Conservation (phyloP, 2,329 filamentous ascomycete species). For the Samsoniella hepiali region DNA sequence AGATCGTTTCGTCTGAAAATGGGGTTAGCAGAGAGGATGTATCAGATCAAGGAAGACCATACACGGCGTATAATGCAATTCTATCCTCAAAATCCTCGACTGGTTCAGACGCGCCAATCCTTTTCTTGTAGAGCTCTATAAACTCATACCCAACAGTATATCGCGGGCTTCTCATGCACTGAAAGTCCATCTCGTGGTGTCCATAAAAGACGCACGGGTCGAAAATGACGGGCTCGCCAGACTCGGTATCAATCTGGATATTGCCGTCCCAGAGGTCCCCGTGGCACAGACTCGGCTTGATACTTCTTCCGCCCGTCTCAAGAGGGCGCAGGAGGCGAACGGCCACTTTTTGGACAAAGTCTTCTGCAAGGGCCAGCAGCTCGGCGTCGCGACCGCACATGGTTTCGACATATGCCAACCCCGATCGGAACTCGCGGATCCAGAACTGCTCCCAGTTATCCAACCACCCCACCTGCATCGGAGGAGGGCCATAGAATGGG, state of each 20-base stretch:
- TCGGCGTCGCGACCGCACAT: conserved; percentile 27
- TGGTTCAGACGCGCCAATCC: conserved; percentile 3
- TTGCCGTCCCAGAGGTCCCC: conserved; percentile 40
- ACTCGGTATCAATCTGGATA: conserved; percentile 26
- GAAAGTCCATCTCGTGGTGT: conserved; percentile 34
- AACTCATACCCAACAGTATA: conserved; percentile 5
- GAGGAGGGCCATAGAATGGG: conserved; percentile 28
- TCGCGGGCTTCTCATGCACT: conserved; percentile 9
- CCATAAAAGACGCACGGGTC: conserved; percentile 37
- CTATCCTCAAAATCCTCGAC: conserved; percentile 10
- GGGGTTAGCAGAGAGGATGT: not conserved
- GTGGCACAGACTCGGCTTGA: conserved; percentile 42
- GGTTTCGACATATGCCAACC: conserved; percentile 23
- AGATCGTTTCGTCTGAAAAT: conserved; percentile 12
- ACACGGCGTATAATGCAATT: conserved; percentile 7
- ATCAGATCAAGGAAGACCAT: no score
- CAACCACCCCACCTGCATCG: conserved; percentile 23
- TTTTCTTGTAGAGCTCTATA: not conserved
- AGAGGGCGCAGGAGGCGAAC: conserved; percentile 41
- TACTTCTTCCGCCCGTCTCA: conserved; percentile 34
- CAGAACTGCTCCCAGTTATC: conserved; percentile 23
- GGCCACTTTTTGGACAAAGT: conserved; percentile 40
- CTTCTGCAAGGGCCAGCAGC: conserved; percentile 27
- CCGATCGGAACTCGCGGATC: conserved; percentile 26
- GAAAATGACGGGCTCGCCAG: conserved; percentile 30